Evolutionary conservation across 2,329 filamentous ascomycete species (phyloP), one percentile per base, ranked within the genome.

Genomic region (Colletotrichum sp.): DNA sequence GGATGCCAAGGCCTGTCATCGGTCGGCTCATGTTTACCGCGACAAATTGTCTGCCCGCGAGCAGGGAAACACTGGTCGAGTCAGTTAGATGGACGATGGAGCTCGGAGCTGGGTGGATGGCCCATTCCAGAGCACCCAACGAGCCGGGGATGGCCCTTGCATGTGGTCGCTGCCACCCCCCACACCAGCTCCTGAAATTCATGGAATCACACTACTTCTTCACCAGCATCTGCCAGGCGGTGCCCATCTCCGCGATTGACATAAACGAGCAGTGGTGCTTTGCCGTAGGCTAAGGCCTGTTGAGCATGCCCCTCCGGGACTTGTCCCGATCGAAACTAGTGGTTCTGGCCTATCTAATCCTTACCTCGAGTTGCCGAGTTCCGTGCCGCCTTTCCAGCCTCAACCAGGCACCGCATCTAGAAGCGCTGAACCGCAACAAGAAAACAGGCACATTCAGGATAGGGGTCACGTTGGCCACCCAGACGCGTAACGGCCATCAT

Each of bases 101-200:
- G 59, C 55, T 65, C 9, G 24, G 24, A 43, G 38, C 21, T n/a
- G 38, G 38, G 63, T 56, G 30, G 18, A 48, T 13, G 65, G 21
- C 24, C 69, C 56, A 18, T 21, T 64, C 34, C 48, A 65, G 36
- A 21, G 36, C 13, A 30, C 21, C 72, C 36, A 21, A 12, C 32
- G 55, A 21, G 24, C 56, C 24, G 62, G 73, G 69, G 63, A 32
- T 62, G 63, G 5, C 62, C 73, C 69, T 30, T 67, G 63, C 62
- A 67, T 26, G 2, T 52, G 43, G 18, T 16, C 9, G 16, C 7
- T 12, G 30, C 18, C 24, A 21, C 30, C 24, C 24, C 24, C 69
- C 69, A 72, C 69, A 34, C n/a, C 43, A 58, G 34, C 73, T 75
- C 73, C 73, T 75, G 62, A 67, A 75, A 56, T 75, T 68, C 69